Percentiles rank a stretch among this genome's conserved stretches.
These are phyloP conservation scores for Trametes villosa DNA, from an alignment of 768 basidiomycete species.

Conservation along the genomic window DNA sequence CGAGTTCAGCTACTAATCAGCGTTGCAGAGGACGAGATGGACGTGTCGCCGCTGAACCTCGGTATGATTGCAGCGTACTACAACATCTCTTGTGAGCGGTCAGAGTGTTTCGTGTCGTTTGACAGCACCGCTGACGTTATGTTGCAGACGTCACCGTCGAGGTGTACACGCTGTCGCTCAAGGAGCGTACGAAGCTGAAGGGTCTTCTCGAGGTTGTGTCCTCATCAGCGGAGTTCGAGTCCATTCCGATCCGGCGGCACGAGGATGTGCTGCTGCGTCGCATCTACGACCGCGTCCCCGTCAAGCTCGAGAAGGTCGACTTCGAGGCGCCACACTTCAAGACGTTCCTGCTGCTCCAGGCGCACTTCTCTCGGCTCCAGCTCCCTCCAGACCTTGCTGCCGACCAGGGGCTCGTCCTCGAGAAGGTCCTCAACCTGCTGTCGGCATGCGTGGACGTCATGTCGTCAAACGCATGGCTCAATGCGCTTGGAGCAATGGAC, in stretches of 20 bases:
- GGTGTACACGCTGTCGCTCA: constrained; percentile 93
- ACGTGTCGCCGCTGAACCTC: constrained; percentile 87
- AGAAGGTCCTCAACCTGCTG: constrained; percentile 88
- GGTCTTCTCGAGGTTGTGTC: constrained; percentile 96
- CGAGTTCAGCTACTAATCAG: background rate
- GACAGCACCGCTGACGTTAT: constrained; percentile 13
- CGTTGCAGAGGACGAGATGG: constrained; percentile 86
- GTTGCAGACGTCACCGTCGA: constrained; percentile 89
- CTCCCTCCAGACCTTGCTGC: constrained; percentile 93
- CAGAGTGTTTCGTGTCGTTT: background rate
- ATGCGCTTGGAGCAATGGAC: constrained; percentile 96
- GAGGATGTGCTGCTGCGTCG: constrained; percentile 84
- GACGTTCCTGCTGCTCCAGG: constrained; percentile 94
- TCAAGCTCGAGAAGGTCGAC: constrained; percentile 83
- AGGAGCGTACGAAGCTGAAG: constrained; percentile 96
- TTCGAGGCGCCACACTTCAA: constrained; percentile 98
- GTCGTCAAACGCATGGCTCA: constrained; percentile 96
- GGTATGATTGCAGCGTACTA: constrained; percentile 99
- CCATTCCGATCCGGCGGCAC: constrained; percentile 92
- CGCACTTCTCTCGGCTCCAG: constrained; percentile 92
- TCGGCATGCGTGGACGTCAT: constrained; percentile 98
- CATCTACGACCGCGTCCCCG: constrained; percentile 95
- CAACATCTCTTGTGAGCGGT: constrained; percentile 81
- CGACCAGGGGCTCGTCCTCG: constrained; percentile 85
- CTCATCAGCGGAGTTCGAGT: constrained; percentile 95